phyloP scores from a whole-genome alignment of 306 rosid genomes.

The Herpetospermum pedunculosum region DNA sequence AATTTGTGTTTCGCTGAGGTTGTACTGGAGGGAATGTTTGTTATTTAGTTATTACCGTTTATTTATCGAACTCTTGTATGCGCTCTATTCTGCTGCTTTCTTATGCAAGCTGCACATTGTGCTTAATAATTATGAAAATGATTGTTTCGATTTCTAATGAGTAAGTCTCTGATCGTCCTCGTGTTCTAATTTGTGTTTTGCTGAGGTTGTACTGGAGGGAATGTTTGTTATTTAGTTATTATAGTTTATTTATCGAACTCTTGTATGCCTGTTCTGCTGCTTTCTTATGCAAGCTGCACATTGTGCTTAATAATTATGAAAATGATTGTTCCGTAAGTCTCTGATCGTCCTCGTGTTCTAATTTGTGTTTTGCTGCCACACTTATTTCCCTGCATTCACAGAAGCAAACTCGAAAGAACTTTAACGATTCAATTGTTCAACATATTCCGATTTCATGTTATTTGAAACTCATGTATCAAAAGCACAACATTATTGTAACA shows the following conservation, averaged over 20 bases:
- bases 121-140: not conserved
- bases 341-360: not conserved
- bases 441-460: not conserved
- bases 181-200: not conserved
- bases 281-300: not conserved
- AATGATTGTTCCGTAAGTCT: not conserved
- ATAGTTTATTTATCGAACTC: not conserved
- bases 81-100: not conserved
- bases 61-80: not conserved
- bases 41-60: not conserved
- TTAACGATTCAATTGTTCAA: not conserved
- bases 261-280: not conserved
- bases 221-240: not conserved
- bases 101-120: not conserved
- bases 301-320: not conserved
- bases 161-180: not conserved
- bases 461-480: not conserved
- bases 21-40: not conserved
- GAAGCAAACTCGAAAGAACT: not conserved
- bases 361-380: not conserved
- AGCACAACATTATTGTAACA: constrained; percentile 1
- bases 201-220: not conserved
- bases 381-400: not conserved
- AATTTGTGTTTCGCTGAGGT: not conserved
- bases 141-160: too few relatives aligned